Percentiles rank a stretch among this genome's conserved stretches.
These are phyloP conservation scores for Porcisia hertigi DNA, from an alignment of 208 protist species.

Conservation along the genomic window DNA sequence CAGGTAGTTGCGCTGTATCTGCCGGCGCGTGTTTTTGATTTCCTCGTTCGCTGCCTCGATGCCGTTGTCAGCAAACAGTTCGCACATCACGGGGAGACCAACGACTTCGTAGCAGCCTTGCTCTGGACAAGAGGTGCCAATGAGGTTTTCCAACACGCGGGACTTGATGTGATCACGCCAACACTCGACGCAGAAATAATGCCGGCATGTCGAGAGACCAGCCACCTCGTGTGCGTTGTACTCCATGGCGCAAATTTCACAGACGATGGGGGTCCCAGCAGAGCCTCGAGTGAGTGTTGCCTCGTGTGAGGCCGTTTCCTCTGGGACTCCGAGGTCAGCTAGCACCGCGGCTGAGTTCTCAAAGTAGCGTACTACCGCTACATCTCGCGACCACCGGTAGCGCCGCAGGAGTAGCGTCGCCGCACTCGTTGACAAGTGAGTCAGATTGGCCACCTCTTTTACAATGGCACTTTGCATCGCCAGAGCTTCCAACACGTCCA, in stretches of 20 bases:
- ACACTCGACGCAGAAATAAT: constrained; percentile 42
- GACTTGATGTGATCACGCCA: constrained; percentile 37
- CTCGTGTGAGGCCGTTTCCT: neutral
- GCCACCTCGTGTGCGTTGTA: constrained; percentile 17
- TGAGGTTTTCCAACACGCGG: constrained; percentile 19
- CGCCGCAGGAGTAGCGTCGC: constrained; percentile 15
- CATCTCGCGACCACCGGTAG: constrained; percentile 23
- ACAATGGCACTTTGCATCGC: constrained; percentile 23
- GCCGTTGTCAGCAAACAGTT: constrained; percentile 13
- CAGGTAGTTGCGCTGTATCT: constrained; percentile 34
- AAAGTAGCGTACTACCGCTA: constrained; percentile 30
- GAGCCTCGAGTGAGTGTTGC: neutral
- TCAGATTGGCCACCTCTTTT: constrained; percentile 16
- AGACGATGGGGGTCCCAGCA: neutral
- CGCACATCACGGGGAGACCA: constrained; percentile 17
- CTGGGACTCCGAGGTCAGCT: constrained; percentile 9
- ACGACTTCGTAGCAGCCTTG: constrained; percentile 34
- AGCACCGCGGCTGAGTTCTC: constrained; percentile 10
- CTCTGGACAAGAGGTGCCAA: constrained; percentile 23
- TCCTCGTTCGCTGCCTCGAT: neutral
- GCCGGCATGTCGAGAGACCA: constrained; percentile 32
- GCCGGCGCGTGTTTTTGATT: neutral
- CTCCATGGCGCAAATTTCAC: constrained; percentile 20
- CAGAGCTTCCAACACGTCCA: constrained; percentile 21
- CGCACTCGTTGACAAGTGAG: constrained; percentile 13